Conservation (phyloP, 2,329 filamentous ascomycete genomes). For the Myriangium duriaei region DNA sequence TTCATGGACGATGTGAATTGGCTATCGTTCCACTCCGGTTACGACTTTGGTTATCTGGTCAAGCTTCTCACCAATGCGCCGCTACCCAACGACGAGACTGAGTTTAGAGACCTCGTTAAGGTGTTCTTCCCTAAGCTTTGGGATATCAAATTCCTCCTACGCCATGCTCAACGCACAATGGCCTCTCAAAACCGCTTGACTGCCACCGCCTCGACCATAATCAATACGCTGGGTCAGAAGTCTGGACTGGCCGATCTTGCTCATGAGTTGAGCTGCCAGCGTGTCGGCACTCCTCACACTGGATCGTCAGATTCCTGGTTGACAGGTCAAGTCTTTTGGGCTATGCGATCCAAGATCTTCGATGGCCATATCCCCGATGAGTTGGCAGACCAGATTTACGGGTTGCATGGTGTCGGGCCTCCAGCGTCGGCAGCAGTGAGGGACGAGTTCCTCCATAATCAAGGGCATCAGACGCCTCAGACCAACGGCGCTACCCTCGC, state of each 20-base stretch:
- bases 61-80: slow-evolving; percentile 79
- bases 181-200: slow-evolving; percentile 36
- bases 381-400: slow-evolving; percentile 87
- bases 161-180: slow-evolving; percentile 53
- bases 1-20: slow-evolving; percentile 81
- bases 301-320: slow-evolving; percentile 88
- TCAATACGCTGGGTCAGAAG: slow-evolving; percentile 79
- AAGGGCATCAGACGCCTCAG: slow-evolving; percentile 34
- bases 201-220: slow-evolving; percentile 54
- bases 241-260: slow-evolving; percentile 88
- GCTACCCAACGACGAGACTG: slow-evolving; percentile 76
- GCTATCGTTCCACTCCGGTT: slow-evolving; percentile 96
- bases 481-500: slow-evolving; percentile 14
- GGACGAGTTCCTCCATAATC: slow-evolving; percentile 22
- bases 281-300: slow-evolving; percentile 77
- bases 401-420: slow-evolving; percentile 52
- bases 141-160: slow-evolving; percentile 96
- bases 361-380: slow-evolving; percentile 64
- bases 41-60: slow-evolving; percentile 94
- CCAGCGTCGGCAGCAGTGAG: slow-evolving; percentile 42
- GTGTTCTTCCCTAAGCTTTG: slow-evolving; percentile 89
- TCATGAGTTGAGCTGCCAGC: slow-evolving; percentile 81
- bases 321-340: slow-evolving; percentile 90
- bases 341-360: slow-evolving; percentile 80
- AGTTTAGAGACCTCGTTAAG: slow-evolving; percentile 80